Conservation (phyloP, 2,329 filamentous ascomycete genomes). For the Aureobasidium lini region DNA sequence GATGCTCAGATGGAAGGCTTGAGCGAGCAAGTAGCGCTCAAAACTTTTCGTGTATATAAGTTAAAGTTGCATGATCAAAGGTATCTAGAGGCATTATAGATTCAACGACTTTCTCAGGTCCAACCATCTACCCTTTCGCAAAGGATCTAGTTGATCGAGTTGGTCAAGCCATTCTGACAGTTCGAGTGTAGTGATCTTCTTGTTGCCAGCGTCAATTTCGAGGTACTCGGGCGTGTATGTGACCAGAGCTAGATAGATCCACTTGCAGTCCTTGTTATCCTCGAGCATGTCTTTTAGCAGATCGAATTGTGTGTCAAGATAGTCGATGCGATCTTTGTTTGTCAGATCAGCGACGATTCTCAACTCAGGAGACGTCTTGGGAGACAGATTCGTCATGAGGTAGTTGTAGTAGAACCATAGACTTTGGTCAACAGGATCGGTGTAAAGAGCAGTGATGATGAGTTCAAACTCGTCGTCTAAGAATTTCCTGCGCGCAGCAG, state of each 20-base stretch:
- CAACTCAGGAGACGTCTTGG: slow-evolving; percentile 42
- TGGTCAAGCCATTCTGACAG: slow-evolving; percentile 51
- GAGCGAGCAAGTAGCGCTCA: background rate
- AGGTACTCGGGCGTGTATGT: slow-evolving; percentile 62
- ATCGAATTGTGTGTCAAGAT: slow-evolving; percentile 64
- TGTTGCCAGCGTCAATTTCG: slow-evolving; percentile 36
- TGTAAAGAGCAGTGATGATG: slow-evolving; percentile 72
- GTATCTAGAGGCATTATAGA: slow-evolving; percentile 34
- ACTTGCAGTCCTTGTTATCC: slow-evolving; percentile 67
- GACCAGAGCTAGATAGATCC: slow-evolving; percentile 81
- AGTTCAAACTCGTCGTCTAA: slow-evolving; percentile 70
- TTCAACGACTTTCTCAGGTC: slow-evolving; percentile 53
- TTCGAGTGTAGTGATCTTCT: slow-evolving; percentile 35
- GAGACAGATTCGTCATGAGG: slow-evolving; percentile 60
- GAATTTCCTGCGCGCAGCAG: slow-evolving; percentile 56
- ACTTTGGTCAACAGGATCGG: slow-evolving; percentile 89
- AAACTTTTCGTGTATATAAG: background rate
- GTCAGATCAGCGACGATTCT: slow-evolving; percentile 60
- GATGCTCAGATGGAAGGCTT: slow-evolving; percentile 17
- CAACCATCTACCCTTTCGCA: slow-evolving; percentile 67
- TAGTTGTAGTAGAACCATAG: slow-evolving; percentile 97
- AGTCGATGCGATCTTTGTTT: slow-evolving; percentile 53
- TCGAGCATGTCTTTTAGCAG: slow-evolving; percentile 62
- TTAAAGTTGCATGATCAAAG: slow-evolving; percentile 17
- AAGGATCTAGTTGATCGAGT: slow-evolving; percentile 63